These are phyloP conservation scores for Pseudomonodictys pantanalensis DNA, from an alignment of 495 filamentous ascomycete species.

Conservation along the genomic window DNA sequence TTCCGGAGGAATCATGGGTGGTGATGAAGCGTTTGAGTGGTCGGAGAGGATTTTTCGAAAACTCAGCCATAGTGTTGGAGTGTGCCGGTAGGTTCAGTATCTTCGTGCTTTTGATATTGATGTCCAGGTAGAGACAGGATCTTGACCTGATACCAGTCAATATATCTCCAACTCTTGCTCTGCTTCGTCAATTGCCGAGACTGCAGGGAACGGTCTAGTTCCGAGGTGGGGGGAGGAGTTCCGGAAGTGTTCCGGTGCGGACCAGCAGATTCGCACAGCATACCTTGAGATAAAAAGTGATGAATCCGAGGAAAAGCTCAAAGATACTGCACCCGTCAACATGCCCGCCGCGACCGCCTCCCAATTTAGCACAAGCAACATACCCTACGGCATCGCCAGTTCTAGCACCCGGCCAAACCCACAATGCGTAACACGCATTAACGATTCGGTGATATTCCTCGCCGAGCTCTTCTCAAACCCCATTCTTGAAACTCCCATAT, in stretches of 20 bases:
- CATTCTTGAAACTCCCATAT: neutral
- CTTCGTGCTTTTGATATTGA: neutral
- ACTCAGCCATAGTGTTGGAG: conserved; percentile 5
- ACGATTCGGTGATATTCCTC: conserved; percentile 12
- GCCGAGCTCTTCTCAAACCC: neutral
- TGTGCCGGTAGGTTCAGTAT: too few species aligned
- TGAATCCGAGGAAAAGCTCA: too few species aligned
- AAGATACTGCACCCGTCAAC: too few species aligned
- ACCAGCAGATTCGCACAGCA: neutral
- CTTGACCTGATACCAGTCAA: too few species aligned
- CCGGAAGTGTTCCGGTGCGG: neutral
- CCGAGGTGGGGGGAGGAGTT: neutral
- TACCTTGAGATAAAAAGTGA: too few species aligned
- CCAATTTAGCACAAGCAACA: conserved; percentile 19
- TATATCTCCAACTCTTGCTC: too few species aligned
- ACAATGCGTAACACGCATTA: conserved; percentile 18
- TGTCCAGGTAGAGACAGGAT: neutral
- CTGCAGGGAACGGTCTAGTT: too few species aligned
- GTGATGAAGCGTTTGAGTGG: conserved; percentile 31
- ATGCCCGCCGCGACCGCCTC: conserved; percentile 3
- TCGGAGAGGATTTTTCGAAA: neutral
- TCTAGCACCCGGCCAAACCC: neutral
- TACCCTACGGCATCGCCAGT: conserved; percentile 20
- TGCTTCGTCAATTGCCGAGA: too few species aligned
- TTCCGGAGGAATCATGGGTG: conserved; percentile 32